Base-by-base conservation (phyloP, 768 basidiomycete genomes). In the Multifurca ochricompacta region DNA sequence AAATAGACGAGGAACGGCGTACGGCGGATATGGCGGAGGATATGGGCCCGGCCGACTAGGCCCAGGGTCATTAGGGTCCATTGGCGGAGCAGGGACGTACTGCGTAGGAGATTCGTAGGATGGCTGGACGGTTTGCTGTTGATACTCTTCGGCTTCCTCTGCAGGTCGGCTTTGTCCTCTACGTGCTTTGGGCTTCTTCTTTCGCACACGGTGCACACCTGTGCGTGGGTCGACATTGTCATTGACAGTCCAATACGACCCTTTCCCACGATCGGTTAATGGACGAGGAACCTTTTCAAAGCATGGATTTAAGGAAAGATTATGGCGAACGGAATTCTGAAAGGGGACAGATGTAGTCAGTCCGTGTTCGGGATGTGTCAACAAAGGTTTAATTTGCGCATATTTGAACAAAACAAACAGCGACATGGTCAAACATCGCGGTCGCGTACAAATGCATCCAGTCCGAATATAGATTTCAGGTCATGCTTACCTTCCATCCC, bases 261-360 rank as follows among this genome's bases (percentile, higher is more conserved):
- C 90, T 64, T 92, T 92, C 48, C 90, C 90, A 48, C 90, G 83
- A 64, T 92, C 90, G 6, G 90, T 92, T 61, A 92, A 78, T 11
- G 90, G 90, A n/a, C 90, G 85, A 3, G 90, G 84, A 4, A 91
- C 86, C 69, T 92, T 92, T 70, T 91, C 87, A 63, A 92, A 92
- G 65, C 88, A 92, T 48, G 90, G 89, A 62, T 92, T 92, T 57
- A 92, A 75, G 6, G 90, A 92, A 23, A 92, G 78, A 63, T 92
- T 92, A 69, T 92, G 90, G 44, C 90, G 85, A 60, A 92, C 89
- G 37, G 90, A 91, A 66, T 92, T 92, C 90, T 92, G 64, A 14
- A 51, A 49, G 18, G 48, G 18, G 40, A 7, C 9, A 40, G 25
- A 18, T 37, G 10, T 31, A 10, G 31, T 51, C 35, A 51, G 54